phyloP scores from a whole-genome alignment of 2,329 filamentous ascomycete genomes.

The Pleochaeta shiraiana region DNA sequence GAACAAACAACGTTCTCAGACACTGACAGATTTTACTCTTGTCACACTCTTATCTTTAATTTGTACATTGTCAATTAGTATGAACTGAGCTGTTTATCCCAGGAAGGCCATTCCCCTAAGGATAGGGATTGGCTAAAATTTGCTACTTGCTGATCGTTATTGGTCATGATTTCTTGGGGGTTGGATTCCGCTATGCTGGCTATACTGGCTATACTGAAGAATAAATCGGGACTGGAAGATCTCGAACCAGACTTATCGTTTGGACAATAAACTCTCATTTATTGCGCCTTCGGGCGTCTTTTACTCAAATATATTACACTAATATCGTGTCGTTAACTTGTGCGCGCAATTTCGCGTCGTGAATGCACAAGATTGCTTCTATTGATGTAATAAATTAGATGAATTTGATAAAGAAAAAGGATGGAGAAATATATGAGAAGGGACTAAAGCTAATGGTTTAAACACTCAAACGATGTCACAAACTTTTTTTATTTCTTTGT shows the following conservation, averaged over 20 bases:
- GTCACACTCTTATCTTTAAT: neutral
- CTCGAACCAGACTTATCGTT: neutral
- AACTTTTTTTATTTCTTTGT: no score
- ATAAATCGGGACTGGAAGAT: neutral
- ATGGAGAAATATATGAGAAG: neutral
- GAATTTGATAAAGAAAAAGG: no score
- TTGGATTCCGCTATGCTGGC: neutral
- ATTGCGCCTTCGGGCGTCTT: neutral
- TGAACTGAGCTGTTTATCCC: neutral
- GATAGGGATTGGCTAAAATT: neutral
- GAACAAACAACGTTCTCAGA: neutral
- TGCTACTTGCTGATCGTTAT: neutral
- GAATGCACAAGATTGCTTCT: neutral
- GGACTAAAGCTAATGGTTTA: no score
- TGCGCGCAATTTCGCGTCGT: neutral
- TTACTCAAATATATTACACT: neutral
- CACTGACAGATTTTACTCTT: neutral
- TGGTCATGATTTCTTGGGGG: neutral
- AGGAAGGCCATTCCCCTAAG: neutral
- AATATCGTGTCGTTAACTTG: no score
- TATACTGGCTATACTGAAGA: neutral
- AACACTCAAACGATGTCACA: no score
- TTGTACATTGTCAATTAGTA: neutral
- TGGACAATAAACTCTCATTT: neutral
- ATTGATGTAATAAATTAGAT: no score